A percentile compares a stretch with the other conserved stretches of the same genome.
Evolutionary conservation across 148 eudicot genomes (phyloP).

Genomic region (Nepenthes gracilis): DNA sequence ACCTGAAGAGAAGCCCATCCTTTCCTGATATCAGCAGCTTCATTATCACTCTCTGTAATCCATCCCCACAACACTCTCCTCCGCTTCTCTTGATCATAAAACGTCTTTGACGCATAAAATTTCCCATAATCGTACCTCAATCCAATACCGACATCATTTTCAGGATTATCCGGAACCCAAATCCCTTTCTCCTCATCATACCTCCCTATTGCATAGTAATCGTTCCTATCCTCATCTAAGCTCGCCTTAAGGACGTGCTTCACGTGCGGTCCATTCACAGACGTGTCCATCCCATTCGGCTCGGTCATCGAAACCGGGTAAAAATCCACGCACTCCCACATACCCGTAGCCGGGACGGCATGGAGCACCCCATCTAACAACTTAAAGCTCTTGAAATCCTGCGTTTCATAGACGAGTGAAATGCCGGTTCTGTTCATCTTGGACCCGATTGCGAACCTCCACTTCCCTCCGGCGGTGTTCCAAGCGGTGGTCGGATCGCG

Average conservation of each 20-base stretch:
- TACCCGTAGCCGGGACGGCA: slow-evolving; percentile 54
- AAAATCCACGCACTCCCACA: slow-evolving; percentile 95
- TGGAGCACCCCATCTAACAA: slow-evolving; percentile 39
- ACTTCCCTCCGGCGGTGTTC: slow-evolving; percentile 45
- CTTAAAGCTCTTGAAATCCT: slow-evolving; percentile 33
- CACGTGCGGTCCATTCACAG: slow-evolving; percentile 37
- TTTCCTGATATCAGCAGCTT: slow-evolving; percentile 46
- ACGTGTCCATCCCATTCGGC: slow-evolving; percentile 56
- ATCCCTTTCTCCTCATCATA: slow-evolving; percentile 26
- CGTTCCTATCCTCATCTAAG: slow-evolving; percentile 58
- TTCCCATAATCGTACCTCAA: slow-evolving; percentile 66
- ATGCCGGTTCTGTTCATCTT: slow-evolving; percentile 54
- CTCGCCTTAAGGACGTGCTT: slow-evolving; percentile 78
- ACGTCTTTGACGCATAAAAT: slow-evolving; percentile 74
- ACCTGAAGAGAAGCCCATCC: slow-evolving; percentile 73
- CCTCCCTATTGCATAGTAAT: slow-evolving; percentile 60
- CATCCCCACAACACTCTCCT: slow-evolving; percentile 78
- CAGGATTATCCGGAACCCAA: slow-evolving; percentile 65
- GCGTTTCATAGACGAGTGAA: slow-evolving; percentile 59
- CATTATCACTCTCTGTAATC: slow-evolving; percentile 54
- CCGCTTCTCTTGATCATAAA: slow-evolving; percentile 47
- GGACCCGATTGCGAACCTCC: slow-evolving; percentile 73
- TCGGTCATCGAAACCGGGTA: slow-evolving; percentile 48
- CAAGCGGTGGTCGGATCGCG: slow-evolving; percentile 87
- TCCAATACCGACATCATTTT: slow-evolving; percentile 55